Evolutionary conservation across 768 basidiomycete species (phyloP), one percentile per base, ranked within the genome.

Genomic region (Lyophyllum decastes): DNA sequence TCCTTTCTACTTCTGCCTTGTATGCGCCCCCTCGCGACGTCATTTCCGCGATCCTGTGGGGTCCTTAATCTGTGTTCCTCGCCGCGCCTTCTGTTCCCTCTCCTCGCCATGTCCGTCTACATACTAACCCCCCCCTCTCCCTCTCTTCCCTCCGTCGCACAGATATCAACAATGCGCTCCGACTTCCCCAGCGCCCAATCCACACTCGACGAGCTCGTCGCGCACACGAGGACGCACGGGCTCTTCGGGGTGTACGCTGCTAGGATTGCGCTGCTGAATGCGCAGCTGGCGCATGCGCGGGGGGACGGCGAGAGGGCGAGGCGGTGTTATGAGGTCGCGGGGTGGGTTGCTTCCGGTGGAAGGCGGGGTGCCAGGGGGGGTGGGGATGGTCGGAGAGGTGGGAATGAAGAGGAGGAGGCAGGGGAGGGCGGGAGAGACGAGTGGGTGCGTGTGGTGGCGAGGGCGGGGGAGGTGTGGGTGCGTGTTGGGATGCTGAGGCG

Each of bases 201-300:
- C 76, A 73, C 77, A 24, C 76, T 87, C 1, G 66, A 76, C 54
- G 63, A 69, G 1, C 69, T 89, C 2, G 83, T 88, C 41, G 82
- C 89, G 1, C 86, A 88, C 62, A 78, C 83, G 4, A 84, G 88
- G 9, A 84, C 82, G 0, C 68, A 81, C 52, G 66, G 70, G n/a
- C 71, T 90, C 38, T 93, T 88, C 63, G 58, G 68, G 2, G 49
- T 68, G 0, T 91, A 86, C 64, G 75, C 84, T 1, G 79, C 86
- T 0, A 83, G 87, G 4, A 83, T 91, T 11, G 79, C 87, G 5
- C 75, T 92, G 7, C 80, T 87, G 56, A 81, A 89, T 52, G 90
- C 85, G 0, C 89, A 93, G 59, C 81, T 92, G 26, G 86, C 88
- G 4, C 90, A 93, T 66, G 83, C 88, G 1, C 70, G 82, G 4